Conservation (phyloP, 2,329 filamentous ascomycete genomes). For the Colletotrichum cereale region DNA sequence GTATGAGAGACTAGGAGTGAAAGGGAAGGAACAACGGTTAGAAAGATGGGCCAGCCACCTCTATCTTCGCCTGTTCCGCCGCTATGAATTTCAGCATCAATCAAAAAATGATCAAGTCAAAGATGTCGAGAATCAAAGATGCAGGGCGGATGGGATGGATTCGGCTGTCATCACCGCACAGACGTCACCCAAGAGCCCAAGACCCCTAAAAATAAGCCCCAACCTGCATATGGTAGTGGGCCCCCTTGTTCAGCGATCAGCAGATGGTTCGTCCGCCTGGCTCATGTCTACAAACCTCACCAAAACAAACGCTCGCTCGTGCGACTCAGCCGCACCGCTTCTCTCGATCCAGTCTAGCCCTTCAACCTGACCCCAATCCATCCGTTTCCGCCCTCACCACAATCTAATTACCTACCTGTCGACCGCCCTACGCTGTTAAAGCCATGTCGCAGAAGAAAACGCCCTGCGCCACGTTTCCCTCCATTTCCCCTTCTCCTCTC, state of each 20-base stretch:
- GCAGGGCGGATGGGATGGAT: neutral
- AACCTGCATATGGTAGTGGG: slow-evolving; percentile 22
- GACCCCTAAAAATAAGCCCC: slow-evolving; percentile 39
- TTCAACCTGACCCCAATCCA: neutral
- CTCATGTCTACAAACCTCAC: neutral
- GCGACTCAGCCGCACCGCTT: slow-evolving; percentile 36
- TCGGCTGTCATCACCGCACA: slow-evolving; percentile 13
- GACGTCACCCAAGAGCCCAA: slow-evolving; percentile 21
- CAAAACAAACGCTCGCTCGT: neutral
- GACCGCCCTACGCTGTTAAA: slow-evolving; percentile 2
- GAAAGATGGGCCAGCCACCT: neutral
- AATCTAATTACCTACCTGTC: neutral
- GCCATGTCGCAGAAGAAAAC: slow-evolving; percentile 34
- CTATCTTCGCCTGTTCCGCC: neutral
- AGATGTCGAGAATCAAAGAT: neutral
- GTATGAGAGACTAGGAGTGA: too few relatives aligned
- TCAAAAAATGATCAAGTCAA: neutral
- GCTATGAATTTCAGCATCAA: neutral
- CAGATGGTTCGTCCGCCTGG: slow-evolving; percentile 4
- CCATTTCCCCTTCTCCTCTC: slow-evolving; percentile 2
- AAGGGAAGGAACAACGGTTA: neutral
- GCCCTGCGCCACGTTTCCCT: slow-evolving; percentile 32
- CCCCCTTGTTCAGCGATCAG: neutral
- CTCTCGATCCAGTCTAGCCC: slow-evolving; percentile 36
- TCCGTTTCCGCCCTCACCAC: slow-evolving; percentile 9